Conservation (phyloP, 2,329 filamentous ascomycete genomes). For the Diaporthe ampelina region DNA sequence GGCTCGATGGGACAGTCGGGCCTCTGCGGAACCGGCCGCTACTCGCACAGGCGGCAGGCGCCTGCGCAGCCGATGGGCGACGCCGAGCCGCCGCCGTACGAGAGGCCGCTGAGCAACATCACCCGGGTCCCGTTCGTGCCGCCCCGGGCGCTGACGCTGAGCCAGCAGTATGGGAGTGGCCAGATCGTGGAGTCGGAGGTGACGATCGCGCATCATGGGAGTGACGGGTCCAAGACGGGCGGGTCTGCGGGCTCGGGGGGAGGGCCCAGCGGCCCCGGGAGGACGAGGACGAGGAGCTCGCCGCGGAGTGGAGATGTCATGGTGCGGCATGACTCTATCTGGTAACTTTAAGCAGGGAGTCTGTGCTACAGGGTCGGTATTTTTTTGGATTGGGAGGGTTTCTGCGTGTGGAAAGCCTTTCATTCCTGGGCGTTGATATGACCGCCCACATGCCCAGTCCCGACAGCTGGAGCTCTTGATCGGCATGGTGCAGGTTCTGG, state of each 20-base stretch:
- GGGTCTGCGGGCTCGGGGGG: slow-evolving; percentile 13
- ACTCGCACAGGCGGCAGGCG: slow-evolving; percentile 36
- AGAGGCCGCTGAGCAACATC: slow-evolving; percentile 13
- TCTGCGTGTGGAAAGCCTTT: neutral
- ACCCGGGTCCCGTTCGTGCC: slow-evolving; percentile 36
- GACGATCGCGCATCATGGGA: too few species aligned
- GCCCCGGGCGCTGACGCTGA: slow-evolving; percentile 30
- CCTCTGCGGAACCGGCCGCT: slow-evolving; percentile 7
- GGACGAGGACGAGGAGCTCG: slow-evolving; percentile 35
- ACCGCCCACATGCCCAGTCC: neutral
- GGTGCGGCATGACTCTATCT: slow-evolving; percentile 38
- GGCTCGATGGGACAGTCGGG: neutral
- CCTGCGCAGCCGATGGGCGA: slow-evolving; percentile 8
- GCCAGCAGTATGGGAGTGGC: slow-evolving; percentile 33
- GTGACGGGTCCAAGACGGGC: slow-evolving; percentile 28
- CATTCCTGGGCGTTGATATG: neutral
- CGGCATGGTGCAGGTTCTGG: neutral
- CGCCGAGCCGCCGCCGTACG: slow-evolving; percentile 33
- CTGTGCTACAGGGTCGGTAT: too few species aligned
- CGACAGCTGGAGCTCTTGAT: neutral
- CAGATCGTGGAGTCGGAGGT: slow-evolving; percentile 35
- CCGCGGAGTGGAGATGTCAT: slow-evolving; percentile 13
- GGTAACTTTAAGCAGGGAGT: neutral
- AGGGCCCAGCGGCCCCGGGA: neutral
- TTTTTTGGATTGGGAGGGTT: neutral